phyloP scores from a whole-genome alignment of 2,329 filamentous ascomycete genomes.

The Xylaria polymorpha region DNA sequence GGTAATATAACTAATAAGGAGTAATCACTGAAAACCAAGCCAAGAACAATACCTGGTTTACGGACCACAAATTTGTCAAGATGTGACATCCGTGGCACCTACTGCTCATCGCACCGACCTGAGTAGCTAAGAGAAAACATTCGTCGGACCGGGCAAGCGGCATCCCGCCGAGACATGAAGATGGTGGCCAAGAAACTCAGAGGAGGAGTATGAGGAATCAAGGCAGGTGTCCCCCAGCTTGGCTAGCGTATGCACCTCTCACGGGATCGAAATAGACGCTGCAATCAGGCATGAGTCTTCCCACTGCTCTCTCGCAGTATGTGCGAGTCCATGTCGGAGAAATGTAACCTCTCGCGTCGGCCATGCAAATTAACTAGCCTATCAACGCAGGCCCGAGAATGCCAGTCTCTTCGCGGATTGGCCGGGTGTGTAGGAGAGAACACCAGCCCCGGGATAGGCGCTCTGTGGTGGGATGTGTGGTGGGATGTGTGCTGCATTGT shows the following conservation, averaged over 20 bases:
- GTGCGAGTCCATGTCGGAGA: neutral
- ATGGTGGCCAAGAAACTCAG: neutral
- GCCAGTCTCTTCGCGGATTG: neutral
- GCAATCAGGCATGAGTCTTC: neutral
- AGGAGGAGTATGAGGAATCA: neutral
- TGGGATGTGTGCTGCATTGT: neutral
- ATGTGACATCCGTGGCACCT: neutral
- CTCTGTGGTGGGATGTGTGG: neutral
- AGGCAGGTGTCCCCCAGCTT: neutral
- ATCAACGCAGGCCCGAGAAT: neutral
- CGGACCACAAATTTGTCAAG: too few species aligned
- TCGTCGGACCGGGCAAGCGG: neutral
- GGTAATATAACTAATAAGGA: too few species aligned
- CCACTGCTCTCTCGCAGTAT: neutral
- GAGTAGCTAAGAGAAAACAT: neutral
- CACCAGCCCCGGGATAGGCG: neutral
- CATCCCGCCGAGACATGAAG: neutral
- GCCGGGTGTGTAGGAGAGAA: neutral
- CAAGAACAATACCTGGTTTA: neutral
- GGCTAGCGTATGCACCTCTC: neutral
- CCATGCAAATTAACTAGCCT: neutral
- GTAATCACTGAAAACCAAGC: neutral
- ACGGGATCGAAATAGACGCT: neutral
- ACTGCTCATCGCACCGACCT: neutral
- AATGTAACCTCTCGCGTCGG: neutral